Base-by-base conservation (phyloP, 2,329 filamentous ascomycete genomes). In the Fusarium kyushuense region DNA sequence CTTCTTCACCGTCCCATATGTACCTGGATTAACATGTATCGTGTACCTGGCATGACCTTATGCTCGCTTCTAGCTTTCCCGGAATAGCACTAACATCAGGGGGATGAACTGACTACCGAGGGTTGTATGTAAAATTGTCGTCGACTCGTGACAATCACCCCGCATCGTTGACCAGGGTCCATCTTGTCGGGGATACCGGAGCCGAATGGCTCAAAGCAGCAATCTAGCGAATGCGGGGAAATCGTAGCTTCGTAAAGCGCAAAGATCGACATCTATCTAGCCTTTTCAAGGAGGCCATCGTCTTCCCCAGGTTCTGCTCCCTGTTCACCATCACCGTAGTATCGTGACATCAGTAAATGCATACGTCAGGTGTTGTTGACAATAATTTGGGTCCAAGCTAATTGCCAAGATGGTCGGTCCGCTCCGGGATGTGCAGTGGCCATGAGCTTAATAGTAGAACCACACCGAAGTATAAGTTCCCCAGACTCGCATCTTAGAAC, bases 161-260 rank as follows among this genome's bases (percentile, higher is more conserved):
- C 59, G 53, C 59, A 42, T 58, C 14, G 2, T 2, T 1, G 6
- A 38, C 33, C 25, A 35, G 40, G 58, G 23, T 13, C 17, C 19
- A 42, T 21, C 29, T 21, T 30, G 29, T 33, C 61, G 61, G 61
- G 61, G 61, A 58, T 53, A 23, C 21, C 61, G 61, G 61, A 64
- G 61, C 61, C 61, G 53, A 21, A 25, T 4, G 11, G 9, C 30
- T 7, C 14, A 32, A 9, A n/a, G 52, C 36, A 19, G 25, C 16
- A 47, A 16, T 9, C 11, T 3, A 23, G 11, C 16, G 9, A 27
- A 32, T 64, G 52, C 59, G 59, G 52, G 59, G 40, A 58, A 30
- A 16, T 19, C 40, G 33, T 21, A 30, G 4, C 32, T 38, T 35
- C 36, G 16, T 46, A 35, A 35, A 46, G 16, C 17, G 36, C 17